These are phyloP conservation scores for Aspergillus fumigatus DNA, from an alignment of 2,329 filamentous ascomycete species.

Conservation along the genomic window DNA sequence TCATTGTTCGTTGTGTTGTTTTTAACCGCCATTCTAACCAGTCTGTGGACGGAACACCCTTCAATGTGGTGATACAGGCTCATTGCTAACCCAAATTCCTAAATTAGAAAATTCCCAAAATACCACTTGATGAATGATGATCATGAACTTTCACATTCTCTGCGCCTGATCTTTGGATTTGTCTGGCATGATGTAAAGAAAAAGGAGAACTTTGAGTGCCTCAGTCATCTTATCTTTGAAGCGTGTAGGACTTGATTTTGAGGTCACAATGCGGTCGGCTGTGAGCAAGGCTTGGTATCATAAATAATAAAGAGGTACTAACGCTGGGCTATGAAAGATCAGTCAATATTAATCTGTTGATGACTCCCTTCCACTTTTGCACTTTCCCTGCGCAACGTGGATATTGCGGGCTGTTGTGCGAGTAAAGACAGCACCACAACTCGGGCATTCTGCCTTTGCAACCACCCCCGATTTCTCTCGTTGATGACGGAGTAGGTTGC, in stretches of 20 bases:
- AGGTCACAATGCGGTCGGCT: not conserved
- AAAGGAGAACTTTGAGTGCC: no score
- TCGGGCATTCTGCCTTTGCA: constrained; percentile 80
- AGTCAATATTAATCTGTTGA: constrained; percentile 24
- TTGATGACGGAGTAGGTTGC: constrained; percentile 87
- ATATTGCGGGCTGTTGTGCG: constrained; percentile 84
- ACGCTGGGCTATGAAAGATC: not conserved
- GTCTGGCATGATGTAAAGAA: no score
- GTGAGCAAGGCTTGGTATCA: not conserved
- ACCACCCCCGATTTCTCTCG: constrained; percentile 91
- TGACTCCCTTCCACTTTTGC: constrained; percentile 56
- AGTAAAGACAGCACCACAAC: constrained; percentile 91
- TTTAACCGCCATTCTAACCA: not conserved
- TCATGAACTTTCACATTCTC: no score
- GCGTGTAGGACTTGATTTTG: not conserved
- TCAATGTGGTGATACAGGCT: no score
- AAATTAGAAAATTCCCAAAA: no score
- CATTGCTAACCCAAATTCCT: no score
- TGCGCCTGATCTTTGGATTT: no score
- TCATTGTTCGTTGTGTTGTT: not conserved
- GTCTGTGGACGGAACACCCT: not conserved
- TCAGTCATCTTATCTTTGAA: not conserved
- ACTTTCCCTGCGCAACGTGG: constrained; percentile 83
- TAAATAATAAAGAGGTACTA: not conserved
- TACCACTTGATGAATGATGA: no score